Conservation (phyloP, 1,139 yeast species). For the Yamadazyma conglobata region DNA sequence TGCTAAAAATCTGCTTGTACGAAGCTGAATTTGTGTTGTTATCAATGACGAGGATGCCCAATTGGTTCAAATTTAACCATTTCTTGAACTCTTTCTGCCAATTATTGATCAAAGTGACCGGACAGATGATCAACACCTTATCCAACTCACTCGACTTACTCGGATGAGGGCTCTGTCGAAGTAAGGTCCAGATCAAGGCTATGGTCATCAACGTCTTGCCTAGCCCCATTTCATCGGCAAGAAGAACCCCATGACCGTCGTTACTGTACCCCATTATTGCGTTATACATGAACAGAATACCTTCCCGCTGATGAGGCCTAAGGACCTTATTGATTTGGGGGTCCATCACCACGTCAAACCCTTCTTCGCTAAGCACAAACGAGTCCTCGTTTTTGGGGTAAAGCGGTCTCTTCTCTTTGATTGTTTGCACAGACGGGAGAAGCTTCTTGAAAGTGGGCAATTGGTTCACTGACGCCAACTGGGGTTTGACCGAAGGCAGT, state of each 20-base stretch:
- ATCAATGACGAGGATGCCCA: constrained; percentile 56
- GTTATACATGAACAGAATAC: constrained; percentile 74
- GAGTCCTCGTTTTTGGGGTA: constrained; percentile 14
- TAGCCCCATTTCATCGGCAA: constrained; percentile 97
- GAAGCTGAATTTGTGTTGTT: constrained; percentile 41
- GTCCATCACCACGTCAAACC: constrained; percentile 65
- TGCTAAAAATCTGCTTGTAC: constrained; percentile 56
- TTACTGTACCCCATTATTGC: constrained; percentile 68
- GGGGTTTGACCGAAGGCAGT: constrained; percentile 1
- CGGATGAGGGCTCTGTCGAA: constrained; percentile 65
- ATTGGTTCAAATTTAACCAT: constrained; percentile 74
- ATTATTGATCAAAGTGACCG: constrained; percentile 82
- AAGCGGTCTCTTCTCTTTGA: constrained; percentile 9
- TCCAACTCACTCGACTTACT: constrained; percentile 33
- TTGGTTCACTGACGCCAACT: not conserved
- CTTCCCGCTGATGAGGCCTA: constrained; percentile 84
- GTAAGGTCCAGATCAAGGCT: constrained; percentile 75
- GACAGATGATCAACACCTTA: constrained; percentile 80
- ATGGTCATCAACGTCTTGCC: constrained; percentile 93
- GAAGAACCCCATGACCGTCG: constrained; percentile 68
- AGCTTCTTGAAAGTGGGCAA: constrained; percentile 9
- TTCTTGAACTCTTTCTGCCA: constrained; percentile 88
- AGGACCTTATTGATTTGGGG: constrained; percentile 54
- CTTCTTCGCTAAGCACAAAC: constrained; percentile 10
- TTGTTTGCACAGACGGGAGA: constrained; percentile 4